Conservation (phyloP, 2,329 filamentous ascomycete genomes). For the Leptographium wingfieldii region DNA sequence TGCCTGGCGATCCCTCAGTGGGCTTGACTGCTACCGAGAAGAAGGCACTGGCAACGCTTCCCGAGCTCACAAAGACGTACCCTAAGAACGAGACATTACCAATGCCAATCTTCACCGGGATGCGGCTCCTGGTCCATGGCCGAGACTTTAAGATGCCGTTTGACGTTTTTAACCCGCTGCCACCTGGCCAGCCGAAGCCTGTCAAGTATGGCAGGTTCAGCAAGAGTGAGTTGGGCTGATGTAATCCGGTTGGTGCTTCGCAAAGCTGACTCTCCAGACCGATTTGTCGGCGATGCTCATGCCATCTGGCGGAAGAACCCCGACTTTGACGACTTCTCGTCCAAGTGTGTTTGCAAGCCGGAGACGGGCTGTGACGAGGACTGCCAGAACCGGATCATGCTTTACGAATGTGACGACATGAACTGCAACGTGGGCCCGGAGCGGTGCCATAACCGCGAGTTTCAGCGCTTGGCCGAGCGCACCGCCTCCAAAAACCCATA, state of each 20-base stretch:
- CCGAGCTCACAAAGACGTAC: constrained; percentile 32
- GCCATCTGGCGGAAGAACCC: constrained; percentile 71
- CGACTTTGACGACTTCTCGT: constrained; percentile 59
- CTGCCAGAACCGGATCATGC: constrained; percentile 92
- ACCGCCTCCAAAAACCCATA: constrained; percentile 56
- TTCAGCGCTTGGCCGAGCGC: constrained; percentile 65
- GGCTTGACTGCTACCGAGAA: constrained; percentile 38
- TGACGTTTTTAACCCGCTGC: constrained; percentile 78
- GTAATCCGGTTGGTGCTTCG: background rate
- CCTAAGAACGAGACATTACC: constrained; percentile 51
- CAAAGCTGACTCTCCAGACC: constrained; percentile 41
- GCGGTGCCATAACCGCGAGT: constrained; percentile 74
- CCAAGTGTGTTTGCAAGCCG: constrained; percentile 63
- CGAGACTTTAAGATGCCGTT: constrained; percentile 82
- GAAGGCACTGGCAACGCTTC: constrained; percentile 34
- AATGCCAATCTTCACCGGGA: constrained; percentile 64
- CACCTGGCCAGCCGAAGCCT: constrained; percentile 77
- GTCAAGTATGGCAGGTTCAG: constrained; percentile 88
- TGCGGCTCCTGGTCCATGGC: constrained; percentile 56
- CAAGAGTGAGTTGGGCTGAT: constrained; percentile 52
- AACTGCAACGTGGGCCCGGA: constrained; percentile 75
- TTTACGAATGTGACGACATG: constrained; percentile 85
- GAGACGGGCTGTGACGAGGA: constrained; percentile 76
- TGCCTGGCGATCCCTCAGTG: constrained; percentile 32
- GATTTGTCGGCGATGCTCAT: constrained; percentile 75